Evolutionary conservation across 2,329 filamentous ascomycete genomes (phyloP), one percentile per base, ranked within the genome.

Genomic region (Colletotrichum spinosum): DNA sequence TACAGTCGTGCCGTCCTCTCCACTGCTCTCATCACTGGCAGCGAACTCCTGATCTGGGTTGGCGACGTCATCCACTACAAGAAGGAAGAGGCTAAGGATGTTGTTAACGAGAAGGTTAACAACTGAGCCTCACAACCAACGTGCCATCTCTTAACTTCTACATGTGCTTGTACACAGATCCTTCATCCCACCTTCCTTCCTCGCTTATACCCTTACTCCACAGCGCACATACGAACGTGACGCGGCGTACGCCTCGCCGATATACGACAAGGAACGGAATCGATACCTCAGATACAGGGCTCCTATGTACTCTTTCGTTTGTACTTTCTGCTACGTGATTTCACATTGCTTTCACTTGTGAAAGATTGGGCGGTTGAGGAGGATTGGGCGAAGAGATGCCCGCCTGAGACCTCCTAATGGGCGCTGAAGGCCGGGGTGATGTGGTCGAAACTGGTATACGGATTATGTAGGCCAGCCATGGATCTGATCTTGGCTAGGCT

Each of bases 1-100:
- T 85, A 86, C 66, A 86, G 89, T 73, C 93, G 92, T 83, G 92
- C 92, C 10, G 79, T 88, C 12, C 81, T 93, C 69, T 86, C 86
- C 55, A 92, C 91, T 12, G 85, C 86, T 33, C 80, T 93, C 53
- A 84, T 92, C 53, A 82, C 94, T 54, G 87, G 87, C 53, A 85
- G 84, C 69, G 90, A 93, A 77, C 85, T 87, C 2, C 77, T 92
- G 57, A 80, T 79, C 58, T 91, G 86, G 83, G 72, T 91, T 68
- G 84, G 85, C 74, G 80, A 80, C 57, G 84, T 88, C 70, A 73
- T 93, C 53, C 81, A 84, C 65, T 78, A 81, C 69, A 88, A 90
- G 82, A 92, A 91, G 80, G 80, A 84, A 34, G 84, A 90, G 71
- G 81, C 81, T 48, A 86, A 88, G 76, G 83, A 87, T 61, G 75